Conservation (phyloP, 1,284 basidiomycete genomes). For the Earliella scabrosa region DNA sequence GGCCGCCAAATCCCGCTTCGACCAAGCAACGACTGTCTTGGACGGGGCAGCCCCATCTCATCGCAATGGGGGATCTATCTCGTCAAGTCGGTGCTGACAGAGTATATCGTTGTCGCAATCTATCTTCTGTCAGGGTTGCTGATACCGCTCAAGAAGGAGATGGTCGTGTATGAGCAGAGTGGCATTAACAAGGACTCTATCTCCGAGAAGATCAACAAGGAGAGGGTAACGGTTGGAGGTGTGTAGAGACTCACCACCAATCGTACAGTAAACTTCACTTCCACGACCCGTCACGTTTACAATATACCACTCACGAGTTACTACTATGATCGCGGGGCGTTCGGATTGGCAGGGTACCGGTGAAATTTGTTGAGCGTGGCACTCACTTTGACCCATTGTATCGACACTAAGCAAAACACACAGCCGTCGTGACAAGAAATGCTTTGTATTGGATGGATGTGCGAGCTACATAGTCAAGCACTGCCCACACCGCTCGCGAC, state of each 20-base stretch:
- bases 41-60: slow-evolving; percentile 49
- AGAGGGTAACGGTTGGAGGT: too few species aligned
- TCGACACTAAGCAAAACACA: neutral
- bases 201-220: neutral
- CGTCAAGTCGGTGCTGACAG: slow-evolving; percentile 59
- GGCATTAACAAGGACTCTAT: neutral
- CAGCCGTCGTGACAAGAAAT: neutral
- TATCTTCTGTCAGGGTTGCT: slow-evolving; percentile 49
- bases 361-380: neutral
- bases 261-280: too few species aligned
- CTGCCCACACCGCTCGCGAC: slow-evolving; percentile 50
- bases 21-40: neutral
- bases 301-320: too few species aligned
- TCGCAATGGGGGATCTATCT: slow-evolving; percentile 61
- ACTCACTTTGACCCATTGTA: neutral
- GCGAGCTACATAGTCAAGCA: slow-evolving; percentile 78
- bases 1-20: neutral
- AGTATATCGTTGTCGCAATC: slow-evolving; percentile 51
- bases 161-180: slow-evolving; percentile 31
- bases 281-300: too few species aligned
- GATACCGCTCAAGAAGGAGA: slow-evolving; percentile 38
- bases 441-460: slow-evolving; percentile 41
- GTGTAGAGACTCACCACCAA: too few species aligned
- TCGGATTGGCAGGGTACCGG: too few species aligned
- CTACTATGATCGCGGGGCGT: too few species aligned